Evolutionary conservation across 73 alveolate genomes (phyloP).

Genomic region (Symbiodinium pilosum): DNA sequence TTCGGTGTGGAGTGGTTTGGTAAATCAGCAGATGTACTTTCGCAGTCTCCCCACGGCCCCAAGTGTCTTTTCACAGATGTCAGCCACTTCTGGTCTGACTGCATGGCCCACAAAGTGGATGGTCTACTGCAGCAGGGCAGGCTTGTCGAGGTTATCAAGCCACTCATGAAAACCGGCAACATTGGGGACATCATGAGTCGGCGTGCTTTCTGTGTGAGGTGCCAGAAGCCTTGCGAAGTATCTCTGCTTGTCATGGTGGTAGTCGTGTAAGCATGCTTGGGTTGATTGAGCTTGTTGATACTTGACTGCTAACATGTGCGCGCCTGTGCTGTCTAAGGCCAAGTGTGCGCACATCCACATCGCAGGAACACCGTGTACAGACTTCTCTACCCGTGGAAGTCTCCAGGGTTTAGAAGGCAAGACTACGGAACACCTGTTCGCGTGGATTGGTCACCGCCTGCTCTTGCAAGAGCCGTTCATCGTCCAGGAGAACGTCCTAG

Average conservation of each 20-base stretch:
- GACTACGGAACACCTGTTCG: background rate
- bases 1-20: background rate
- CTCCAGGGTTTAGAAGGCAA: background rate
- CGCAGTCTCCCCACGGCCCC: constrained; percentile 1
- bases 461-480: background rate
- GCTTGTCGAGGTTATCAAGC: background rate
- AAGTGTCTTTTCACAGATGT: background rate
- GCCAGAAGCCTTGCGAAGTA: background rate
- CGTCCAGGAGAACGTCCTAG: background rate
- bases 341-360: background rate
- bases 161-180: background rate
- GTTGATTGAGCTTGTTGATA: too few species aligned
- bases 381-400: background rate
- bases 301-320: too few species aligned
- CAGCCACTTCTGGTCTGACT: background rate
- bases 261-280: too few species aligned
- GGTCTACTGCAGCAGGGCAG: background rate
- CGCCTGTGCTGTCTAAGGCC: too few species aligned
- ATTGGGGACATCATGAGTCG: background rate
- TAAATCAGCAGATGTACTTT: background rate
- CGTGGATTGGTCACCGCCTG: background rate
- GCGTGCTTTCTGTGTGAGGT: background rate
- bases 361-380: background rate
- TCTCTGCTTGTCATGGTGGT: too few species aligned
- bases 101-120: background rate